These are phyloP conservation scores for Pichia membranifaciens DNA, from an alignment of 805 yeast species.

Conservation along the genomic window DNA sequence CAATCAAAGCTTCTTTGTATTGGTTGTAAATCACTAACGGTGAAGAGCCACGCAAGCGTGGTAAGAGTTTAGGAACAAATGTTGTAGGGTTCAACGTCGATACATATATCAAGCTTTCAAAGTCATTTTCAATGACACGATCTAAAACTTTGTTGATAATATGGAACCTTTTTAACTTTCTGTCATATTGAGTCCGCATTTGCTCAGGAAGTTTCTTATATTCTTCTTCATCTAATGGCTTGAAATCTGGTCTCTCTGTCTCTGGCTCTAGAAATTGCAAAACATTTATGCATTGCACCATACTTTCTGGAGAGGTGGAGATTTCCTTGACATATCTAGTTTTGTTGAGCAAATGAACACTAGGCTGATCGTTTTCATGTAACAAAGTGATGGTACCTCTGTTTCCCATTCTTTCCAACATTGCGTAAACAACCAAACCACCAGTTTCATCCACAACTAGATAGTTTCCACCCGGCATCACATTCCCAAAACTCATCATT, in stretches of 20 bases:
- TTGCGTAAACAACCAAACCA: conserved; percentile 77
- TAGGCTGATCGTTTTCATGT: conserved; percentile 94
- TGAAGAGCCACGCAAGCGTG: conserved; percentile 73
- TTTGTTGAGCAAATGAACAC: conserved; percentile 61
- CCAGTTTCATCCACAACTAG: conserved; percentile 91
- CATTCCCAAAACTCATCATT: conserved; percentile 70
- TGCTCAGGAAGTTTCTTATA: conserved; percentile 49
- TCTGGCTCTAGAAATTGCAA: conserved; percentile 83
- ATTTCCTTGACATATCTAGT: conserved; percentile 56
- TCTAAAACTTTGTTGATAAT: conserved; percentile 47
- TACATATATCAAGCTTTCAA: conserved; percentile 72
- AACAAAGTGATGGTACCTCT: conserved; percentile 58
- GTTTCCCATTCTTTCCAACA: conserved; percentile 89
- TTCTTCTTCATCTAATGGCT: conserved; percentile 44
- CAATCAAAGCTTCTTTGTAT: conserved; percentile 72
- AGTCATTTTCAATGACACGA: conserved; percentile 44
- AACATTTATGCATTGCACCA: conserved; percentile 51
- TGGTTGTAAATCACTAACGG: conserved; percentile 81
- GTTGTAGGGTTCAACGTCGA: conserved; percentile 67
- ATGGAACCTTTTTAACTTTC: conserved; percentile 54
- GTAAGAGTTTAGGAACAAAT: conserved; percentile 55
- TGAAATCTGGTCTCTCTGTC: conserved; percentile 39
- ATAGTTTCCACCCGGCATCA: conserved; percentile 86
- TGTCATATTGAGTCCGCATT: conserved; percentile 60
- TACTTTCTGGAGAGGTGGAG: conserved; percentile 32